phyloP scores from a whole-genome alignment of 1,139 yeast species.

The Zygotorulaspora mrakii region DNA sequence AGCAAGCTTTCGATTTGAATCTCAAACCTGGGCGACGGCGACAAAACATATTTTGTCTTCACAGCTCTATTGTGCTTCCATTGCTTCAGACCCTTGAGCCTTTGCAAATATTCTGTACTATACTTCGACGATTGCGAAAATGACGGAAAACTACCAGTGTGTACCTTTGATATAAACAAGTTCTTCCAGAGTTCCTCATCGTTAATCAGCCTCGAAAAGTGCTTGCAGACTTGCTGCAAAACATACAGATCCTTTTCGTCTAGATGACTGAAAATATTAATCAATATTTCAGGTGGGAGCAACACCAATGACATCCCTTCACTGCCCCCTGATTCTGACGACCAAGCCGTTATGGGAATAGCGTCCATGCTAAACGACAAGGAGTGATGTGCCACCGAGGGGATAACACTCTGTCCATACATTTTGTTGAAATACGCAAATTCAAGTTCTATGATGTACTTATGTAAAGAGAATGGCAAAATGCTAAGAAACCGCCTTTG shows the following conservation, averaged over 20 bases:
- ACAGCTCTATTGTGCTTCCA: constrained; percentile 53
- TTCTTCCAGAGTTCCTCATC: constrained; percentile 62
- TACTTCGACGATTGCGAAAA: constrained; percentile 51
- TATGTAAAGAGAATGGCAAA: too few species aligned
- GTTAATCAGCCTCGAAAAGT: constrained; percentile 50
- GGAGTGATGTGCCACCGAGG: too few species aligned
- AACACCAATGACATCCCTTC: constrained; percentile 25
- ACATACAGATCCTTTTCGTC: constrained; percentile 52
- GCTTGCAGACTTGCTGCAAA: constrained; percentile 51
- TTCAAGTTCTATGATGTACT: too few species aligned
- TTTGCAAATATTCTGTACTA: constrained; percentile 52
- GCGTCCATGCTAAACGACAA: constrained; percentile 1
- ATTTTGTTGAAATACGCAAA: too few species aligned
- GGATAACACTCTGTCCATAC: too few species aligned
- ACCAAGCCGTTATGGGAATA: constrained; percentile 1
- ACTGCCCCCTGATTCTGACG: neutral
- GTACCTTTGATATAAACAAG: constrained; percentile 48
- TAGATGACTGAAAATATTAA: constrained; percentile 52
- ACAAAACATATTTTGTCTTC: constrained; percentile 33
- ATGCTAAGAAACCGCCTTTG: too few species aligned
- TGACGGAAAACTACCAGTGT: constrained; percentile 51
- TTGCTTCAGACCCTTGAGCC: constrained; percentile 43
- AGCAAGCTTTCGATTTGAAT: constrained; percentile 32
- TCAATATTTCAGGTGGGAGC: constrained; percentile 57
- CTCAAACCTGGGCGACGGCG: constrained; percentile 24